Evolutionary conservation across 2,329 filamentous ascomycete species (phyloP).

Genomic region (Elsinoe fawcettii): DNA sequence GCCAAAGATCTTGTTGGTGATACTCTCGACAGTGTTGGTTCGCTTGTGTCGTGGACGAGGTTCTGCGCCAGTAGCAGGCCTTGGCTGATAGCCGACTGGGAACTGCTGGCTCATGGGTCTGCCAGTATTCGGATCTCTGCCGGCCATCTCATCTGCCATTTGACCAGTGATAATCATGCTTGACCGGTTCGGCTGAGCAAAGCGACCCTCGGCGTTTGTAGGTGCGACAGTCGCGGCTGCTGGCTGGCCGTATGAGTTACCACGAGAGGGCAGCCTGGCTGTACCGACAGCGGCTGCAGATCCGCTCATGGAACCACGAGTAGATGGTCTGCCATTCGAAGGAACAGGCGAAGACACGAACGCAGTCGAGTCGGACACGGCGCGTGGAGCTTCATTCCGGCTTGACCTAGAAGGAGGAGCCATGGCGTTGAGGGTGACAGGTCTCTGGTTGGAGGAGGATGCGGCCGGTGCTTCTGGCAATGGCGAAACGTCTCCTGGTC

Average conservation of each 20-base stretch:
- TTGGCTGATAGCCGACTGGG: slow-evolving; percentile 50
- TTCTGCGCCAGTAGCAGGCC: slow-evolving; percentile 31
- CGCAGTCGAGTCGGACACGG: slow-evolving; percentile 40
- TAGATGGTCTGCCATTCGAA: slow-evolving; percentile 56
- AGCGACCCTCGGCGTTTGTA: slow-evolving; percentile 81
- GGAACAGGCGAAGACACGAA: slow-evolving; percentile 36
- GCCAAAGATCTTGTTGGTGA: slow-evolving; percentile 78
- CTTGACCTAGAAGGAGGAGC: slow-evolving; percentile 31
- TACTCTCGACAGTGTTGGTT: slow-evolving; percentile 47
- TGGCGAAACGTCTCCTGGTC: slow-evolving; percentile 39
- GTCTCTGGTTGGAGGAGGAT: slow-evolving; percentile 14
- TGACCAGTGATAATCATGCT: slow-evolving; percentile 65
- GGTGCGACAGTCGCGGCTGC: slow-evolving; percentile 77
- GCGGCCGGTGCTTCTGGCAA: slow-evolving; percentile 28
- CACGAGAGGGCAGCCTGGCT: slow-evolving; percentile 60
- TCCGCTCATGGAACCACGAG: slow-evolving; percentile 61
- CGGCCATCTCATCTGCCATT: slow-evolving; percentile 48
- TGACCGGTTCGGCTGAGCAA: slow-evolving; percentile 65
- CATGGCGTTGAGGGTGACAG: slow-evolving; percentile 22
- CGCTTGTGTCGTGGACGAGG: slow-evolving; percentile 49
- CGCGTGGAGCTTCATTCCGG: slow-evolving; percentile 43
- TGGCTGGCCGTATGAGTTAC: slow-evolving; percentile 77
- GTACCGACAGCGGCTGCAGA: slow-evolving; percentile 33
- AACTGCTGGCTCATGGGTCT: slow-evolving; percentile 50
- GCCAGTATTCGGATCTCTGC: slow-evolving; percentile 47